These are phyloP conservation scores for Citrus sinensis DNA, from an alignment of 345 rosid species.

Conservation along the genomic window DVS_A1.0 CM039162.1:21408501-21409000, in stretches of 20 bases:
- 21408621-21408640: conserved; percentile 43
- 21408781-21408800: conserved; percentile 63
- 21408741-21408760: conserved; percentile 30
- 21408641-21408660: conserved; percentile 49
- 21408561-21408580: conserved; percentile 65
- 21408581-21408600: conserved; percentile 58
- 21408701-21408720: conserved; percentile 40
- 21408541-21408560: conserved; percentile 60
- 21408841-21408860: conserved; percentile 76
- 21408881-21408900: conserved; percentile 79
- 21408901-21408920: conserved; percentile 46
- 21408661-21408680: conserved; percentile 63
- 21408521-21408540: conserved; percentile 68
- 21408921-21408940: not conserved
- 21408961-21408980: not conserved
- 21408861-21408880: conserved; percentile 91
- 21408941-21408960: not conserved
- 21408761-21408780: conserved; percentile 33
- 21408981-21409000: conserved; percentile 4
- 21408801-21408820: conserved; percentile 65
- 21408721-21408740: conserved; percentile 21
- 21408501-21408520: conserved; percentile 78
- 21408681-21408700: conserved; percentile 40
- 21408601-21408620: conserved; percentile 55
- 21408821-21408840: conserved; percentile 69